Percentiles rank a stretch among this genome's conserved stretches.
Evolutionary conservation across 768 basidiomycete genomes (phyloP).

Genomic region (Calocybe gangraenosa): DNA sequence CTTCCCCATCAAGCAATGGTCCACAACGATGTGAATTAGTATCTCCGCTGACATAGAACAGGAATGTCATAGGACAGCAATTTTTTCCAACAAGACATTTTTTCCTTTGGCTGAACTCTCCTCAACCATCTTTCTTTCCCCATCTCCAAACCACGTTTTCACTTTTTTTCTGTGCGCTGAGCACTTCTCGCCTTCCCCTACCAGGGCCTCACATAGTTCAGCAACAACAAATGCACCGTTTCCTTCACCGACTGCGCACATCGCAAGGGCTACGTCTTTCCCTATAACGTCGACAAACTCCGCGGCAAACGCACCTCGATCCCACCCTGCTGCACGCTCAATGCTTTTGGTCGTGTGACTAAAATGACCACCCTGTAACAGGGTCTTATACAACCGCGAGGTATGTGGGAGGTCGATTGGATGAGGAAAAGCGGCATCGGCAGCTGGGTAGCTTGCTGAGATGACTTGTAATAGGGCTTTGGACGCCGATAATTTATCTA

Average conservation of each 20-base stretch:
- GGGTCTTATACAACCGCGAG: constrained; percentile 81
- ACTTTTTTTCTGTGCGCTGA: constrained; percentile 38
- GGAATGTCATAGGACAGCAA: constrained; percentile 30
- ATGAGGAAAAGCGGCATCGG: constrained; percentile 48
- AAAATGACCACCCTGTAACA: constrained; percentile 90
- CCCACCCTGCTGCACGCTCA: constrained; percentile 49
- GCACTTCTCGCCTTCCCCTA: constrained; percentile 29
- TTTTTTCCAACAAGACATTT: constrained; percentile 61
- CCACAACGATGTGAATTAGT: no score
- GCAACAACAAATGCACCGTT: constrained; percentile 75
- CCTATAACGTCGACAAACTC: constrained; percentile 54
- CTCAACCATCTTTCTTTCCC: constrained; percentile 44
- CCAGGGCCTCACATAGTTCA: constrained; percentile 62
- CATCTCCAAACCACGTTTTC: constrained; percentile 54
- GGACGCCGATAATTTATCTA: constrained; percentile 70
- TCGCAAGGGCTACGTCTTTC: constrained; percentile 42
- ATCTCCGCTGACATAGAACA: no score
- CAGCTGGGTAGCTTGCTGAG: constrained; percentile 49
- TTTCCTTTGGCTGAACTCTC: constrained; percentile 64
- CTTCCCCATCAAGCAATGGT: no score
- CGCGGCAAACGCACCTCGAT: constrained; percentile 54
- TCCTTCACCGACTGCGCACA: constrained; percentile 51
- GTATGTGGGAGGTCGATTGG: constrained; percentile 80
- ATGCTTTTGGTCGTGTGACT: constrained; percentile 56
- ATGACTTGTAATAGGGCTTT: constrained; percentile 59